Conservation (phyloP, 345 rosid genomes). For the Isatis tinctoria region DNA sequence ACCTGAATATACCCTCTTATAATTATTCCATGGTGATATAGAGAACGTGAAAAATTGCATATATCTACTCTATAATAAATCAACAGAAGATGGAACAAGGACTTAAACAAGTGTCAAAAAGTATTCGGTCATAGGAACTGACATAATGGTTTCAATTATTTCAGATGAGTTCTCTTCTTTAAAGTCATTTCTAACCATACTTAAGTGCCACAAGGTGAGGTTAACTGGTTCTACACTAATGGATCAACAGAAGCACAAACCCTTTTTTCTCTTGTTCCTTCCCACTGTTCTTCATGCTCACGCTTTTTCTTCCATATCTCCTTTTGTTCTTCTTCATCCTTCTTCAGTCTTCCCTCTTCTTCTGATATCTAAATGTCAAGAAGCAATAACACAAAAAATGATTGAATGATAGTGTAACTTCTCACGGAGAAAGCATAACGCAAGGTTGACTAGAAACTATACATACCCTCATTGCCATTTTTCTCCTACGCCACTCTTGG, state of each 20-base stretch:
- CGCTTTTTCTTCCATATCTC: conserved; percentile 98
- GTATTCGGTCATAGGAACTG: not conserved
- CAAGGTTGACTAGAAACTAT: conserved; percentile 20
- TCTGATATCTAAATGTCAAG: conserved; percentile 68
- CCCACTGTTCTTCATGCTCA: conserved; percentile 99
- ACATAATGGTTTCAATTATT: not conserved
- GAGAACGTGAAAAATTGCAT: not conserved
- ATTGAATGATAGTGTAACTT: not conserved
- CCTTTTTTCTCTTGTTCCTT: conserved; percentile 94
- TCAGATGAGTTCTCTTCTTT: not conserved
- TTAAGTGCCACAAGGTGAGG: not conserved
- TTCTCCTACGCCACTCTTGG: conserved; percentile 99
- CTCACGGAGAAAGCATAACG: not conserved
- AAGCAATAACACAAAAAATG: conserved; percentile 12
- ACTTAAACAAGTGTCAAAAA: not conserved
- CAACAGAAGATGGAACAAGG: no score
- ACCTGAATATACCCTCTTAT: not conserved
- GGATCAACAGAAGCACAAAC: conserved; percentile 36
- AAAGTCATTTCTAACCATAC: not conserved
- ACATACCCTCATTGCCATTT: conserved; percentile 95
- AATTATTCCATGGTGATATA: not conserved
- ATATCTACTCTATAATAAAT: not conserved
- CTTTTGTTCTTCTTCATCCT: conserved; percentile 95
- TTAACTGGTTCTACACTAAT: not conserved
- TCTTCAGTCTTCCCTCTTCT: conserved; percentile 97